Conservation (phyloP, 1,284 basidiomycete genomes). For the Takashimella koratensis region DNA sequence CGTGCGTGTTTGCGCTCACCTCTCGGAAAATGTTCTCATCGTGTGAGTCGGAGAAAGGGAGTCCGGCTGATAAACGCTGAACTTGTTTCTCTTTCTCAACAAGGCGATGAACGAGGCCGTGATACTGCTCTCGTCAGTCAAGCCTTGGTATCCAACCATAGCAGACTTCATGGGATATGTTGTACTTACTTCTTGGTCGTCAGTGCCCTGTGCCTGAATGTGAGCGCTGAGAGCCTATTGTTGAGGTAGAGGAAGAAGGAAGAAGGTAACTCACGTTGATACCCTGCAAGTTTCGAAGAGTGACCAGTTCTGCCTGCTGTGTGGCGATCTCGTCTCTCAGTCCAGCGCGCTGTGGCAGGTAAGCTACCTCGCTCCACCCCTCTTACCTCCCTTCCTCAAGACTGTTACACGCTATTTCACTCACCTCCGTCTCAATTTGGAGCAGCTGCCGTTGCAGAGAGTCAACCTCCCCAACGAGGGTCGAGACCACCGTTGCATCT, state of each 20-base stretch:
- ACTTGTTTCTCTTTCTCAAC: conserved; percentile 82
- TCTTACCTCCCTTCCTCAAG: too few species aligned
- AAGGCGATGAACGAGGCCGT: conserved; percentile 74
- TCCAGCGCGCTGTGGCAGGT: not conserved
- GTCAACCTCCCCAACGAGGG: not conserved
- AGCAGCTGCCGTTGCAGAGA: not conserved
- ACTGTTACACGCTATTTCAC: not conserved
- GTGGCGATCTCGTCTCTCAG: not conserved
- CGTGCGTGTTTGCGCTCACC: conserved; percentile 2
- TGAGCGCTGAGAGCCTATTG: too few species aligned
- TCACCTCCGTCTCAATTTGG: not conserved
- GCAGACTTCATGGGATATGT: too few species aligned
- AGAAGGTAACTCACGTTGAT: not conserved
- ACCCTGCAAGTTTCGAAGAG: not conserved
- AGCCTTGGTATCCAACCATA: too few species aligned
- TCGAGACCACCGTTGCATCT: not conserved
- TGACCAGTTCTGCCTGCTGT: not conserved
- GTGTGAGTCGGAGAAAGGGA: conserved; percentile 34
- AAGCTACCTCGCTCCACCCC: not conserved
- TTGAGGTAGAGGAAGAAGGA: too few species aligned
- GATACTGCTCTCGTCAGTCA: conserved; percentile 20
- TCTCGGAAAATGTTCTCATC: conserved; percentile 2
- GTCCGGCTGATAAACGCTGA: conserved; percentile 64
- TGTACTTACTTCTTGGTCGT: not conserved
- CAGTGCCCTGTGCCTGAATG: too few species aligned